Percentiles rank a stretch among this genome's conserved stretches.
Conservation (phyloP, 2,329 filamentous ascomycete genomes). For the Penicillium sp. region DNA sequence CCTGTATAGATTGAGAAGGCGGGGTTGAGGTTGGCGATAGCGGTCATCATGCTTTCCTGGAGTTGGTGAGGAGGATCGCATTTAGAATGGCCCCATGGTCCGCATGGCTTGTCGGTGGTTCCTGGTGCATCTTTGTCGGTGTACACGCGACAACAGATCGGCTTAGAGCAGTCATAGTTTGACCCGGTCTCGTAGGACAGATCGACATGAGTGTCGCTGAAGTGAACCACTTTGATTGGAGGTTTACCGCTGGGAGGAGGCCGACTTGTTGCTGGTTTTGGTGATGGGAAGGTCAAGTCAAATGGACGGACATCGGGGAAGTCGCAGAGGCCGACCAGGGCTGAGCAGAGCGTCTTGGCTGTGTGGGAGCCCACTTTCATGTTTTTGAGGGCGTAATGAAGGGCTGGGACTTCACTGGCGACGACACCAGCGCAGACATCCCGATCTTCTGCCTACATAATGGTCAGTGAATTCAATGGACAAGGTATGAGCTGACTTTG, state of each 20-base stretch:
- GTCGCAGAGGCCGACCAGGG: constrained; percentile 57
- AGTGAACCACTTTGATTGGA: constrained; percentile 60
- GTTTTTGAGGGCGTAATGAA: constrained; percentile 53
- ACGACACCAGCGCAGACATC: constrained; percentile 61
- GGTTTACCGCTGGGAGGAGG: constrained; percentile 50
- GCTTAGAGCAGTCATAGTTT: constrained; percentile 59
- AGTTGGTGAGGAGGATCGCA: constrained; percentile 57
- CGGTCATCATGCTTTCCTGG: constrained; percentile 55
- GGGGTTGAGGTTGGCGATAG: constrained; percentile 47
- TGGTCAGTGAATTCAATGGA: neutral
- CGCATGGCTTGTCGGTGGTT: constrained; percentile 53
- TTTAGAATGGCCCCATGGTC: constrained; percentile 55
- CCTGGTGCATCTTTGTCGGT: constrained; percentile 52
- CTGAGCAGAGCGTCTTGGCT: constrained; percentile 55
- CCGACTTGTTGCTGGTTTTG: constrained; percentile 42
- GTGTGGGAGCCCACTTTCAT: constrained; percentile 54
- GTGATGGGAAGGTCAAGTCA: constrained; percentile 48
- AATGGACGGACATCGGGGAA: constrained; percentile 51
- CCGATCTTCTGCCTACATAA: constrained; percentile 49
- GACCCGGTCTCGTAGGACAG: constrained; percentile 57
- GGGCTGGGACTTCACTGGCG: constrained; percentile 55
- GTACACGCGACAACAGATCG: constrained; percentile 62
- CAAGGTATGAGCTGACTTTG: neutral
- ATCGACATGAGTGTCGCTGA: constrained; percentile 63
- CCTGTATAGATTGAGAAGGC: constrained; percentile 63